Base-by-base conservation (phyloP, 345 rosid species). In the Psidium friedrichsthalianum region DNA sequence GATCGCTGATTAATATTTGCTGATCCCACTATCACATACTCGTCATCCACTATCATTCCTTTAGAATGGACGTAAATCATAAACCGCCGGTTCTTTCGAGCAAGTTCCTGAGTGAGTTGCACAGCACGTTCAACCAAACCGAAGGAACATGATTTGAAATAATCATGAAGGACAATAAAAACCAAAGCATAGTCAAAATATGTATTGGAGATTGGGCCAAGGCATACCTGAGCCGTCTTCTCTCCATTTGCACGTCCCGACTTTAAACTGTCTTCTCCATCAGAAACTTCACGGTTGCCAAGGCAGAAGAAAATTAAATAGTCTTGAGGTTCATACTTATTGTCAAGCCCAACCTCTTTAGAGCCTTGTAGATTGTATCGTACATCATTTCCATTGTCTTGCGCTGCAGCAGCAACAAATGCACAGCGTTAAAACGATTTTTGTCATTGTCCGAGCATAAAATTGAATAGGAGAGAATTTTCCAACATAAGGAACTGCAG, bases 331-430 rank as follows among this genome's bases (percentile, higher is more conserved):
- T 92, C 94, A 81, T 89, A 92, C 74, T 89, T 90, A 40, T 93
- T 91, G 85, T 97, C 96, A 36, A 92, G 94, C 40, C 98, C 98
- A 84, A 84, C 94, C 86, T 95, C 98, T 83, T 93, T 85, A 97
- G 91, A 74, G 98, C 97, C 89, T 94, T 89, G 94, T 94, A 87
- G 82, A 97, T 91, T 61, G 92, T 94, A 55, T 92, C 92, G 84
- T 96, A 96, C 98, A 96, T 96, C 99, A 96, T 95, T 90, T 94
- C 93, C 98, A 96, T 94, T 86, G 99, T 96, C 90, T 94, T 94
- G 22, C 92, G 92, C 98, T 96, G 93, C 89, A 91, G 78, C 56
- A 86, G 47, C 40, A 87, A 13, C 55, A 49, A 40, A 24, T 29
- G 36, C 36, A 58, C 42, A 21, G 83, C 25, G 51, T 21, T n/a